Evolutionary conservation across 768 basidiomycete species (phyloP).

Genomic region (Termitomyces bulborhizus): DNA sequence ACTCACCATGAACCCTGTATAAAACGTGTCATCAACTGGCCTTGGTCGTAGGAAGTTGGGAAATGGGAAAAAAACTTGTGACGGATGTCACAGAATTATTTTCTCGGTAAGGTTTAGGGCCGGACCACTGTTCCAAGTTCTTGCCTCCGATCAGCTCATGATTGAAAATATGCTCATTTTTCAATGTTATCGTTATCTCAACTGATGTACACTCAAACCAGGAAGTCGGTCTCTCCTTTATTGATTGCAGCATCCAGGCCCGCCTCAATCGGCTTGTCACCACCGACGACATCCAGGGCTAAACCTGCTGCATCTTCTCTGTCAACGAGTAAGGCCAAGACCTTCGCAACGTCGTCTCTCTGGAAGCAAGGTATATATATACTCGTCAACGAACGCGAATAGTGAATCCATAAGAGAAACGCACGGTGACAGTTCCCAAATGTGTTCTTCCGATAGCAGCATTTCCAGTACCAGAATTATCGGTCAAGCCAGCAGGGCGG

Average conservation of each 20-base stretch:
- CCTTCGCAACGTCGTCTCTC: conserved; percentile 48
- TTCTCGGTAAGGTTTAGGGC: conserved; percentile 6
- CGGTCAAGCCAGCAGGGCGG: conserved; percentile 54
- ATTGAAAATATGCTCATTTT: neutral
- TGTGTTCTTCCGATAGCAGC: conserved; percentile 50
- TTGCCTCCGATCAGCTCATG: too few species aligned
- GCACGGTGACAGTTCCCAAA: conserved; percentile 42
- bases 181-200: neutral
- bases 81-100: neutral
- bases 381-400: neutral
- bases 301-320: conserved; percentile 50
- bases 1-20: neutral
- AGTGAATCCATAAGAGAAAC: conserved; percentile 8
- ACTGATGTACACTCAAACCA: conserved; percentile 17
- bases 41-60: neutral
- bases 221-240: conserved; percentile 40
- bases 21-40: neutral
- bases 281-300: conserved; percentile 55
- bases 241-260: conserved; percentile 45
- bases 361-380: neutral
- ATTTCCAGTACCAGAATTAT: conserved; percentile 44
- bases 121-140: neutral
- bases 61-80: neutral
- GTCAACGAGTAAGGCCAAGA: conserved; percentile 40
- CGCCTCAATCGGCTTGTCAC: conserved; percentile 37